These are phyloP conservation scores for Coelastrella sp. DNA, from an alignment of 139 green algal species.

Conservation along the genomic window DNA sequence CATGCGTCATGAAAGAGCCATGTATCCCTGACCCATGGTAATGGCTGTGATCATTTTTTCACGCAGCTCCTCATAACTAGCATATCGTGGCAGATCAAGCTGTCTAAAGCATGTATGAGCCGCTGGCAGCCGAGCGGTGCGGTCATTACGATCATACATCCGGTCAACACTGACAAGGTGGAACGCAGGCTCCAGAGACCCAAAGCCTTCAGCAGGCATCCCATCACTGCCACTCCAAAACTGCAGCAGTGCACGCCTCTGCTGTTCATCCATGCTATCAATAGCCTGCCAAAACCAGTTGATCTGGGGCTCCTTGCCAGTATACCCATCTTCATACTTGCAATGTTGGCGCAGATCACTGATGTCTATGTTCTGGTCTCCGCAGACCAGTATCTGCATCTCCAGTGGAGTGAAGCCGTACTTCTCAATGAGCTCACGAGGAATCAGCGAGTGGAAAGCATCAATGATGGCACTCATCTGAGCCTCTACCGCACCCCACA, in stretches of 20 bases:
- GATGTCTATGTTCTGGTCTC: constrained; percentile 59
- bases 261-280: constrained; percentile 64
- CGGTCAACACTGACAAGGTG: constrained; percentile 71
- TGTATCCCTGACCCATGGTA: constrained; percentile 75
- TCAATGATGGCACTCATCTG: constrained; percentile 72
- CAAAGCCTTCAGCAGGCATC: constrained; percentile 75
- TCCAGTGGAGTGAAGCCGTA: constrained; percentile 86
- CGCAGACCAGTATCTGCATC: constrained; percentile 76
- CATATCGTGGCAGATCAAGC: constrained; percentile 73
- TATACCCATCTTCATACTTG: constrained; percentile 78
- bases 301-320: constrained; percentile 70
- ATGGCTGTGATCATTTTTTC: constrained; percentile 75
- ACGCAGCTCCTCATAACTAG: constrained; percentile 58
- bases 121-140: constrained; percentile 66
- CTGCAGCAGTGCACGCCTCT: constrained; percentile 71
- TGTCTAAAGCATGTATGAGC: constrained; percentile 77
- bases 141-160: constrained; percentile 71
- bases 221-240: constrained; percentile 73
- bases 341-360: constrained; percentile 16
- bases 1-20: constrained; percentile 66
- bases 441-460: constrained; percentile 70
- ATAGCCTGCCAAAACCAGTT: constrained; percentile 72
- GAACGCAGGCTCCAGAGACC: constrained; percentile 68
- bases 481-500: constrained; percentile 69
- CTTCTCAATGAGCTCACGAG: constrained; percentile 72